Evolutionary conservation across 345 rosid species (phyloP).

Genomic region (Hypericum androsaemum): DNA sequence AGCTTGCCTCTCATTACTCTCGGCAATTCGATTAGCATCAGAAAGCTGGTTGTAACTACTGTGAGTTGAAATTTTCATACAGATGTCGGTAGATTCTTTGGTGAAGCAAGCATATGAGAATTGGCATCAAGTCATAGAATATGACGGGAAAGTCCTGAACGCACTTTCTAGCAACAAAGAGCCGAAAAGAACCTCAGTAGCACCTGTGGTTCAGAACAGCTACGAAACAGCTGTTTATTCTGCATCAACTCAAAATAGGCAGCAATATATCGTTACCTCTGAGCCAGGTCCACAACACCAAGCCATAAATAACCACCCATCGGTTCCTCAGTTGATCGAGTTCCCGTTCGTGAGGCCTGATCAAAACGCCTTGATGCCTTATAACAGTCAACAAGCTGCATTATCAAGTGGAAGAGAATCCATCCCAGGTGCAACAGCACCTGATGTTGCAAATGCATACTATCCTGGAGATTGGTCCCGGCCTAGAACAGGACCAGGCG

Average conservation of each 20-base stretch:
- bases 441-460: conserved; percentile 25
- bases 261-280: conserved; percentile 19
- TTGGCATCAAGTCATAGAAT: conserved; percentile 81
- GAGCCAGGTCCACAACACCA: conserved; percentile 33
- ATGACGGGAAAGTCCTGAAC: conserved; percentile 63
- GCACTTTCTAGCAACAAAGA: conserved; percentile 34
- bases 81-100: conserved; percentile 73
- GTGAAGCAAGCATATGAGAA: conserved; percentile 82
- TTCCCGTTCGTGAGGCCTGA: conserved; percentile 47
- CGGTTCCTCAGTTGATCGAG: conserved; percentile 41
- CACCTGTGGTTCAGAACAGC: conserved; percentile 16
- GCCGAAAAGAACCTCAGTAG: conserved; percentile 23
- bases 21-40: background rate
- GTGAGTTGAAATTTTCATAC: conserved; percentile 17
- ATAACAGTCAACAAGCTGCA: conserved; percentile 31
- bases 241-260: conserved; percentile 23
- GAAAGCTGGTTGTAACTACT: background rate
- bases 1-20: no score
- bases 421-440: conserved; percentile 37
- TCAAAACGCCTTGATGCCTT: conserved; percentile 26
- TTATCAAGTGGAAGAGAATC: conserved; percentile 32
- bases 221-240: conserved; percentile 16
- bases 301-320: conserved; percentile 24
- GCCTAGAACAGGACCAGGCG: conserved; percentile 37
- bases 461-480: conserved; percentile 57